These are phyloP conservation scores for Hypoxylon sp. DNA, from an alignment of 2,329 filamentous ascomycete species.

Conservation along the genomic window DNA sequence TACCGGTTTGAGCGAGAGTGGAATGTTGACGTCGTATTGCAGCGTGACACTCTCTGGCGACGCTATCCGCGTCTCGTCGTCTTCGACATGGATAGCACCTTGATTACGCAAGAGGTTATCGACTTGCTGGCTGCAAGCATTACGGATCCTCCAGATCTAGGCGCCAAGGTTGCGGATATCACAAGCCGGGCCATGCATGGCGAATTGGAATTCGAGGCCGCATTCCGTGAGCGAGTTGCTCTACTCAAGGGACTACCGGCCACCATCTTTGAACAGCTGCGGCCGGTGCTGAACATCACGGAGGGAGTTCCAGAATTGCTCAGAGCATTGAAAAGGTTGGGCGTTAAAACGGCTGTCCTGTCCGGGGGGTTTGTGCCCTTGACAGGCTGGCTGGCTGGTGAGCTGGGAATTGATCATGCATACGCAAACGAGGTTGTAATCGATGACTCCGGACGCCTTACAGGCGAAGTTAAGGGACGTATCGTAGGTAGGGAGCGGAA, in stretches of 20 bases:
- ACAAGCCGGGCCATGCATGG: slow-evolving; percentile 96
- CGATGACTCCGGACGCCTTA: slow-evolving; percentile 70
- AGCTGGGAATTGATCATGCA: slow-evolving; percentile 88
- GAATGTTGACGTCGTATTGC: slow-evolving; percentile 87
- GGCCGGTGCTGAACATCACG: slow-evolving; percentile 81
- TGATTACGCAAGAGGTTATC: slow-evolving; percentile 98
- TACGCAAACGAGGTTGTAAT: slow-evolving; percentile 86
- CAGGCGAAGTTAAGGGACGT: slow-evolving; percentile 76
- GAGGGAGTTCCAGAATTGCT: slow-evolving; percentile 82
- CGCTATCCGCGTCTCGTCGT: slow-evolving; percentile 88
- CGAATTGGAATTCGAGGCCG: slow-evolving; percentile 90
- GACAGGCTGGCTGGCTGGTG: slow-evolving; percentile 84
- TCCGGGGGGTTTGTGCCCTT: slow-evolving; percentile 93
- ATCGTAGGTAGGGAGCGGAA: slow-evolving; percentile 85
- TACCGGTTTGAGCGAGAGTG: slow-evolving; percentile 89
- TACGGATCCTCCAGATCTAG: slow-evolving; percentile 75
- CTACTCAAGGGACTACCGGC: slow-evolving; percentile 84
- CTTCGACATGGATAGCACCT: slow-evolving; percentile 98
- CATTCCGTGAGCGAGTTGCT: slow-evolving; percentile 82
- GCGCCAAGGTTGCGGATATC: slow-evolving; percentile 85
- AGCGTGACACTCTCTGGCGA: slow-evolving; percentile 78
- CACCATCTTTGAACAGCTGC: slow-evolving; percentile 82
- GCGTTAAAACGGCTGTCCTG: slow-evolving; percentile 88
- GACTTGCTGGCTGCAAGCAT: slow-evolving; percentile 91
- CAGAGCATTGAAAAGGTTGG: slow-evolving; percentile 78